phyloP scores from a whole-genome alignment of 2,329 filamentous ascomycete genomes.

The Trichocomaceae sp. region DNA sequence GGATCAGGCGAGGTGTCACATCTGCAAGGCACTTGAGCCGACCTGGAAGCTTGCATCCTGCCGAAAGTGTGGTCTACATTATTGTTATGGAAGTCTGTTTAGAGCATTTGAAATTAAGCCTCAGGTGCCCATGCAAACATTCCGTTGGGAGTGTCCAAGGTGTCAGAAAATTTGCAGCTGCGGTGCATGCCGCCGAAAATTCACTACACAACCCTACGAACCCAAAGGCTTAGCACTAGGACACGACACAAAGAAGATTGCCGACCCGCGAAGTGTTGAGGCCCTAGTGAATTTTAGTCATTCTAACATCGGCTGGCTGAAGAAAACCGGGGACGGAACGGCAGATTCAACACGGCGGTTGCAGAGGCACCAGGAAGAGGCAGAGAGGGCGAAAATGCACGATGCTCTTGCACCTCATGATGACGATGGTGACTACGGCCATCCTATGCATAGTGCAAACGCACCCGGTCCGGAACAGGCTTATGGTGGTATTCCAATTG shows the following conservation, averaged over 20 bases:
- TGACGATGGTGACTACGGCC: constrained; percentile 33
- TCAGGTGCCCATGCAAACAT: constrained; percentile 69
- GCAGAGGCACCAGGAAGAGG: constrained; percentile 47
- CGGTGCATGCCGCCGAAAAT: constrained; percentile 63
- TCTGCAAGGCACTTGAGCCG: constrained; percentile 73
- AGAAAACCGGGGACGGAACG: constrained; percentile 49
- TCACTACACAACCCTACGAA: constrained; percentile 68
- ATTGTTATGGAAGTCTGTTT: constrained; percentile 91
- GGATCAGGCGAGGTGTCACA: constrained; percentile 62
- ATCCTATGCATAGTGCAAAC: constrained; percentile 9
- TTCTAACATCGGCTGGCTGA: constrained; percentile 81
- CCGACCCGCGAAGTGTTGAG: constrained; percentile 86
- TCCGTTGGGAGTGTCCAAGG: constrained; percentile 81
- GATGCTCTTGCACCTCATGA: constrained; percentile 42
- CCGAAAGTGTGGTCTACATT: constrained; percentile 65
- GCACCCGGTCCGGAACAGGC: constrained; percentile 9
- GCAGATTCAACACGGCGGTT: constrained; percentile 42
- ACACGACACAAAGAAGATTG: constrained; percentile 82
- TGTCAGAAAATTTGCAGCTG: constrained; percentile 85
- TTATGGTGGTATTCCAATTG: constrained; percentile 35
- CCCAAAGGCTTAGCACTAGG: constrained; percentile 84
- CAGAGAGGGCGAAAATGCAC: constrained; percentile 45
- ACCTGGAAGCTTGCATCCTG: constrained; percentile 82
- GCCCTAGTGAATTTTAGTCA: constrained; percentile 82
- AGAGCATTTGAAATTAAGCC: constrained; percentile 88